Conservation (phyloP, 129 eudicot species). For the Saposhnikovia divaricata region DNA sequence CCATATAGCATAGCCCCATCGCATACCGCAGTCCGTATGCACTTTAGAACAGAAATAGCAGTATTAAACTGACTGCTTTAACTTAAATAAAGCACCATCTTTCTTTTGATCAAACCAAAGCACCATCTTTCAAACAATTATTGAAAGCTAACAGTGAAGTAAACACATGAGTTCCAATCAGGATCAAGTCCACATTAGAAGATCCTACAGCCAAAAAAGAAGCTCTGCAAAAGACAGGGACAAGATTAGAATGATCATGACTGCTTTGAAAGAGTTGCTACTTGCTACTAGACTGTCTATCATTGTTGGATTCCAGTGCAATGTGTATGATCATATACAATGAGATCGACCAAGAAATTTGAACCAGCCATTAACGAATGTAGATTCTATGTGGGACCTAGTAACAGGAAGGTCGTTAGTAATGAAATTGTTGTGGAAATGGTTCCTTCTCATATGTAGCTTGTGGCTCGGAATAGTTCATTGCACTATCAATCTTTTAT, state of each 20-base stretch:
- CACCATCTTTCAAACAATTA: neutral
- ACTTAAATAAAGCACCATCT: neutral
- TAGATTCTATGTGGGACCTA: neutral
- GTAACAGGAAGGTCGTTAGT: neutral
- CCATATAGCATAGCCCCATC: no score
- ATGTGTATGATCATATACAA: neutral
- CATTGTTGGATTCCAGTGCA: slow-evolving; percentile 1
- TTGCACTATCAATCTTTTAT: neutral
- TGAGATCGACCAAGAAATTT: neutral
- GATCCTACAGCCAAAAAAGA: neutral
- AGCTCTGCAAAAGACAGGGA: neutral
- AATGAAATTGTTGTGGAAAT: neutral
- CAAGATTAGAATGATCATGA: slow-evolving; percentile 2
- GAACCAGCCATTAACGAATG: neutral
- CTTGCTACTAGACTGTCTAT: slow-evolving; percentile 2
- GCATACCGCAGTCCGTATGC: no score
- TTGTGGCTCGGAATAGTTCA: neutral
- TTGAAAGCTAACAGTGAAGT: slow-evolving; percentile 1
- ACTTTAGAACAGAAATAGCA: neutral
- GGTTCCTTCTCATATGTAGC: neutral
- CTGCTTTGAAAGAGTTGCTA: slow-evolving; percentile 4
- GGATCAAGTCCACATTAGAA: neutral
- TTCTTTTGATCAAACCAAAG: neutral
- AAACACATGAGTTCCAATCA: neutral
- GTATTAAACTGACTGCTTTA: neutral